Evolutionary conservation across 2,329 filamentous ascomycete species (phyloP).

Genomic region (Westerdykella ornata): DNA sequence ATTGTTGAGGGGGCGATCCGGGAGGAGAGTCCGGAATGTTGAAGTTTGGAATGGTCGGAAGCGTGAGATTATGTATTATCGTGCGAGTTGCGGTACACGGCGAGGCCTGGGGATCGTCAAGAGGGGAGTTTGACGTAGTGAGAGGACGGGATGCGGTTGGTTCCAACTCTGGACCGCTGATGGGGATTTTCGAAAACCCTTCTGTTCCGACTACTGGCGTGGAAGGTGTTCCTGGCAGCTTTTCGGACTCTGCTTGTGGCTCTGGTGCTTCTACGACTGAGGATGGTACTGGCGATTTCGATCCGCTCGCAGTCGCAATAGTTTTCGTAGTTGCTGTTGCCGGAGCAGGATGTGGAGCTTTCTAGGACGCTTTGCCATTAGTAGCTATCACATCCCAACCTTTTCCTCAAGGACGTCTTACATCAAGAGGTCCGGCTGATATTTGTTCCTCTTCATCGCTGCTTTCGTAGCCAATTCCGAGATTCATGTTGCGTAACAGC

Average conservation of each 20-base stretch:
- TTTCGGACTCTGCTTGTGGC: conserved; percentile 5
- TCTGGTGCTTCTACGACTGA: conserved; percentile 6
- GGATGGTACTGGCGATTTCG: conserved; percentile 7
- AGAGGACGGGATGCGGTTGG: conserved; percentile 20
- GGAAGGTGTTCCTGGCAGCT: conserved; percentile 4
- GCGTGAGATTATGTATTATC: conserved; percentile 63
- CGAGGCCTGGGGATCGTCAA: conserved; percentile 42
- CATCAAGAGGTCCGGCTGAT: conserved; percentile 29
- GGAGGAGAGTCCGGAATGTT: conserved; percentile 69
- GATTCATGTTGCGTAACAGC: conserved; percentile 21
- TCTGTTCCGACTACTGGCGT: conserved; percentile 5
- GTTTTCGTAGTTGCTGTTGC: background rate
- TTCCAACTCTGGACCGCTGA: conserved; percentile 16
- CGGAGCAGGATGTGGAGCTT: conserved; percentile 10
- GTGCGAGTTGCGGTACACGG: conserved; percentile 62
- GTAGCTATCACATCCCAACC: conserved; percentile 39
- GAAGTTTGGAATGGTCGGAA: conserved; percentile 65
- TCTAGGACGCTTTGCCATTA: conserved; percentile 28
- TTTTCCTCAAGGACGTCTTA: conserved; percentile 22
- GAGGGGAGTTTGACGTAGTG: conserved; percentile 9
- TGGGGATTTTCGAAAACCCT: conserved; percentile 14
- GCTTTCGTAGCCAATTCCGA: conserved; percentile 41
- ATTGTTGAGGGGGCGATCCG: conserved; percentile 40
- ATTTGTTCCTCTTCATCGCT: conserved; percentile 44
- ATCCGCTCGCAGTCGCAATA: background rate